phyloP scores from a whole-genome alignment of 1,139 yeast species.

The Blastobotrys capitulatus region DNA sequence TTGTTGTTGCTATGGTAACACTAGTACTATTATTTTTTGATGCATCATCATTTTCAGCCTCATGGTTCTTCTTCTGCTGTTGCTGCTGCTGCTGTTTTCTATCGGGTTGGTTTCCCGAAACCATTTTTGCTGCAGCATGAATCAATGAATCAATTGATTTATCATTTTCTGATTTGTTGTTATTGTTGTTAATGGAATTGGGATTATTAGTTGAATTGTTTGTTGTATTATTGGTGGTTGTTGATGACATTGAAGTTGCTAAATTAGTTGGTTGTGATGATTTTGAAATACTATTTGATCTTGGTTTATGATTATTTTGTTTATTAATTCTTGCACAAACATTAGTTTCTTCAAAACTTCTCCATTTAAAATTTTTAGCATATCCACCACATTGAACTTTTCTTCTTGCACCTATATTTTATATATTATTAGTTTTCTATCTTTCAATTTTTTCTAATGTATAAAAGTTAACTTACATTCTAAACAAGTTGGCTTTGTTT shows the following conservation, averaged over 20 bases:
- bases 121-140: slow-evolving; percentile 11
- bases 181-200: background rate
- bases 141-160: slow-evolving; percentile 12
- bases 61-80: background rate
- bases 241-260: background rate
- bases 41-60: slow-evolving; percentile 9
- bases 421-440: background rate
- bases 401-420: slow-evolving; percentile 36
- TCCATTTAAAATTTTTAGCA: slow-evolving; percentile 60
- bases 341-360: slow-evolving; percentile 41
- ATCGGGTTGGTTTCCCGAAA: slow-evolving; percentile 1
- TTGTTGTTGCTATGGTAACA: background rate
- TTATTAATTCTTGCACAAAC: slow-evolving; percentile 11
- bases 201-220: background rate
- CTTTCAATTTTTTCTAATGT: background rate
- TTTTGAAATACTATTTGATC: background rate
- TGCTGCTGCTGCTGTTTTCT: too few species aligned
- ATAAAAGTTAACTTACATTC: slow-evolving; percentile 46
- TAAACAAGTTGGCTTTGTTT: slow-evolving; percentile 67
- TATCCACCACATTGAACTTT: slow-evolving; percentile 55
- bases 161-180: background rate
- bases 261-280: background rate
- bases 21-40: background rate
- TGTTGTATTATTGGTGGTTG: background rate
- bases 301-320: slow-evolving; percentile 3